Base-by-base conservation (phyloP, 306 rosid species). In the Astragalus glycyphyllos region DNA sequence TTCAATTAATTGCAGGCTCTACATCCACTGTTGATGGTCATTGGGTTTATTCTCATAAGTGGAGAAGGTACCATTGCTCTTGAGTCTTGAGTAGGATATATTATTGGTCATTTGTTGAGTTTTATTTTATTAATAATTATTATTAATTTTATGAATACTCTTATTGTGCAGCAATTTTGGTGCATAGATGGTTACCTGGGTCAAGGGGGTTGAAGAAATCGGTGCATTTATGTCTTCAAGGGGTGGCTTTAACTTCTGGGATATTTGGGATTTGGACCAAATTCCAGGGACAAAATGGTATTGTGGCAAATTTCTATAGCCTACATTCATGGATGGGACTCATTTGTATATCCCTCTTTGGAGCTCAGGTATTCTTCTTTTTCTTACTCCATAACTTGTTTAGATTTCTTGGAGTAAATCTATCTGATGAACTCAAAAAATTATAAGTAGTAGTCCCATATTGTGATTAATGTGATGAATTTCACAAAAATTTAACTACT, bases 281-380 rank as follows among this genome's bases (percentile, higher is more conserved):
- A 31, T 94, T 94, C 57, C 96, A 86, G 2, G 84, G 85, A 32
- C 46, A 79, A 2, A 67, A 81, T 44, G 92, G 98, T 42, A 35
- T 94, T 80, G 86, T 89, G 65, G 95, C 88, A 26, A 91, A 94
- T 77, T 94, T 94, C 84, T 89, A 76, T 31, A 94, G 96, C 75
- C 58, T 94, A 0, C 98, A 90, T 83, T 94, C 98, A 60, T 94
- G 98, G 98, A 87, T 94, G 97, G 98, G 98, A 74, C 77, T 90
- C 81, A 37, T 83, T 14, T 89, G 90, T 60, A 60, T 94, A 57
- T 74, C 79, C 73, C 75, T 90, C 68, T 90, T 90, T 76, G 96
- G 85, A 40, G 81, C 85, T 77, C 98, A 94, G 96, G 98, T 90
- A 77, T 53, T 37, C 69, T 34, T 63, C 51, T 46, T 26, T 26